Percentiles rank a stretch among this genome's conserved stretches.
Evolutionary conservation across 2,329 filamentous ascomycete genomes (phyloP).

Genomic region (Aspergillus sclerotialis): DNA sequence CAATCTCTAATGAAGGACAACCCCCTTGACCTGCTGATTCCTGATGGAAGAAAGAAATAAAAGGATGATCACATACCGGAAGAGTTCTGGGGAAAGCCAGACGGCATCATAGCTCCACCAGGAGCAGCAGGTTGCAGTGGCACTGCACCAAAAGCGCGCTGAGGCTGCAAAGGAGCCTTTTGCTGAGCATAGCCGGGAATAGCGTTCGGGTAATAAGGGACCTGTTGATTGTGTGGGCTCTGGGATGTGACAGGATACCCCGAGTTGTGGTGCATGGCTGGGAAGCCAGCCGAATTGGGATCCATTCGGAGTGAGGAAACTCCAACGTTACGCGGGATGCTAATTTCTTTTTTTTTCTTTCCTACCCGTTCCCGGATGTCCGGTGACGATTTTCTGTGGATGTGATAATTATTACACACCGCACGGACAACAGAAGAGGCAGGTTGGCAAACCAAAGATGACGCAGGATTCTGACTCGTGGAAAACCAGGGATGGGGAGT

Average conservation of each 20-base stretch:
- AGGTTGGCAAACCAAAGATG: background rate
- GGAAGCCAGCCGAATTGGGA: slow-evolving; percentile 22
- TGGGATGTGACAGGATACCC: slow-evolving; percentile 29
- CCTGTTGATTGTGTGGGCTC: slow-evolving; percentile 22
- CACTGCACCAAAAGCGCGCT: slow-evolving; percentile 29
- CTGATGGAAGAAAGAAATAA: slow-evolving; percentile 6
- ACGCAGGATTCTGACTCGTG: slow-evolving; percentile 8
- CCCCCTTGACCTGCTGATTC: background rate
- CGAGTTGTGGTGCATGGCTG: slow-evolving; percentile 15
- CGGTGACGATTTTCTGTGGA: too few relatives aligned
- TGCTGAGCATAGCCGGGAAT: slow-evolving; percentile 26
- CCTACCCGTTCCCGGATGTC: background rate
- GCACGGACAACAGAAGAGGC: background rate
- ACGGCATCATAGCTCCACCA: slow-evolving; percentile 33
- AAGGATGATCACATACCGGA: slow-evolving; percentile 23
- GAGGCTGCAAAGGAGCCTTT: slow-evolving; percentile 23
- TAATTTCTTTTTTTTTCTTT: slow-evolving; percentile 2
- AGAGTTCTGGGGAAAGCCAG: slow-evolving; percentile 27
- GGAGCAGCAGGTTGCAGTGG: slow-evolving; percentile 27
- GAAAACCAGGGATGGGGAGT: slow-evolving; percentile 9
- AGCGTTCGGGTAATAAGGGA: slow-evolving; percentile 30
- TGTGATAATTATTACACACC: slow-evolving; percentile 1
- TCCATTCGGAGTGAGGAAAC: too few relatives aligned
- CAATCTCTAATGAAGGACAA: too few relatives aligned
- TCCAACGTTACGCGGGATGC: too few relatives aligned